Evolutionary conservation across 768 basidiomycete species (phyloP).

Genomic region (Suillus discolor): DNA sequence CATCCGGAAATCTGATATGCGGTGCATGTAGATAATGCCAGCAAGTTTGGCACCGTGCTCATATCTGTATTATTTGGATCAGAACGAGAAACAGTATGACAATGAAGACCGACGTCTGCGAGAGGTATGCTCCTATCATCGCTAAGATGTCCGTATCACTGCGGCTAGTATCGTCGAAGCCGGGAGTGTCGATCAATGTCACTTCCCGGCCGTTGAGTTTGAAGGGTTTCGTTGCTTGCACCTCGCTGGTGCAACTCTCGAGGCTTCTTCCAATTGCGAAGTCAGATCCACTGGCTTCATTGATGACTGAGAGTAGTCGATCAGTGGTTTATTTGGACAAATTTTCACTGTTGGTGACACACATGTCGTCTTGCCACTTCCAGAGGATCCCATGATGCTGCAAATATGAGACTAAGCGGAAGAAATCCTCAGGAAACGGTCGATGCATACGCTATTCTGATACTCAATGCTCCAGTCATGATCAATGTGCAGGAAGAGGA

Average conservation of each 20-base stretch:
- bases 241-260: conserved; percentile 44
- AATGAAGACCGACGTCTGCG: conserved; percentile 11
- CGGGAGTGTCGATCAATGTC: conserved; percentile 59
- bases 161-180: conserved; percentile 55
- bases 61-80: conserved; percentile 1
- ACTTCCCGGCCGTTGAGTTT: conserved; percentile 43
- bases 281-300: conserved; percentile 44
- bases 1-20: conserved; percentile 44
- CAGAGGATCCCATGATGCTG: conserved; percentile 17
- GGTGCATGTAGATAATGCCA: conserved; percentile 48
- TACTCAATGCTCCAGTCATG: conserved; percentile 2
- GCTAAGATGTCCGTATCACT: conserved; percentile 49
- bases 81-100: neutral
- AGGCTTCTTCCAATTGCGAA: conserved; percentile 41
- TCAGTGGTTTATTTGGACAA: neutral
- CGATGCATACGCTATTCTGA: conserved; percentile 34
- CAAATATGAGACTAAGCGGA: neutral
- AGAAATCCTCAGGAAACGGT: neutral
- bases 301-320: conserved; percentile 43
- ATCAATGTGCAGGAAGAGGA: neutral
- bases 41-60: conserved; percentile 29
- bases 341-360: neutral
- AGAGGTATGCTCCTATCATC: conserved; percentile 37
- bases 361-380: conserved; percentile 20
- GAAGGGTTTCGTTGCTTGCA: conserved; percentile 44